Evolutionary conservation across 345 rosid genomes (phyloP), one percentile per base, ranked within the genome.

Genomic region (Gossypium herbaceum): DNA sequence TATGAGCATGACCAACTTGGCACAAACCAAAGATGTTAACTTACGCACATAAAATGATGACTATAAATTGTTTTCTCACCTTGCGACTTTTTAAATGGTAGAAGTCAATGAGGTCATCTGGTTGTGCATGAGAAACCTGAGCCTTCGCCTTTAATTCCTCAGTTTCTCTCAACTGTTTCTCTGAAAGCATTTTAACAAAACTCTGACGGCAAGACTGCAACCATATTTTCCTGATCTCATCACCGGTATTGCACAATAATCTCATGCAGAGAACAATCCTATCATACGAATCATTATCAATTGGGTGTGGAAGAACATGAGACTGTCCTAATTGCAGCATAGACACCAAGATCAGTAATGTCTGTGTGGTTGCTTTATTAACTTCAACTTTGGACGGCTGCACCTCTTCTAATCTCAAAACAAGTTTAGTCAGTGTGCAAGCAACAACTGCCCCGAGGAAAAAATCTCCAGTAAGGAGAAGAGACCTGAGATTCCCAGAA

Each of bases 51-150:
- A 19, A 15, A 9, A 16, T 65, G 56, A 75, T 9, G 22, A 52
- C 7, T 56, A 13, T 1, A 4, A 3, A 15, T 24, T 12, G 43
- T 2, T 48, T 56, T 29, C 75, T 85, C 75, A 93, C 99, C 97
- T 91, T 95, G 81, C 98, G 85, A 83, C 98, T 93, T 89, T 95
- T 95, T 71, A 95, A 84, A 86, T 95, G 99, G 82, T 90, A 95
- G 91, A 95, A 93, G 82, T 93, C 93, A 68, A 95, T 93, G 72
- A 95, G 97, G 74, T 95, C 99, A 88, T 93, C 99, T 44, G 99
- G 99, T 50, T 94, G 99, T 66, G 97, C 94, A 84, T 93, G 84
- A 78, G 96, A 86, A 79, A 92, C 85, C 83, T 86, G 97, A 54
- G 97, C 96, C 85, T 93, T 94, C 65, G 98, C 98, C 84, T 93